These are phyloP conservation scores for Solanum okadae DNA, from an alignment of 257 asterid species.

Conservation along the genomic window DNA sequence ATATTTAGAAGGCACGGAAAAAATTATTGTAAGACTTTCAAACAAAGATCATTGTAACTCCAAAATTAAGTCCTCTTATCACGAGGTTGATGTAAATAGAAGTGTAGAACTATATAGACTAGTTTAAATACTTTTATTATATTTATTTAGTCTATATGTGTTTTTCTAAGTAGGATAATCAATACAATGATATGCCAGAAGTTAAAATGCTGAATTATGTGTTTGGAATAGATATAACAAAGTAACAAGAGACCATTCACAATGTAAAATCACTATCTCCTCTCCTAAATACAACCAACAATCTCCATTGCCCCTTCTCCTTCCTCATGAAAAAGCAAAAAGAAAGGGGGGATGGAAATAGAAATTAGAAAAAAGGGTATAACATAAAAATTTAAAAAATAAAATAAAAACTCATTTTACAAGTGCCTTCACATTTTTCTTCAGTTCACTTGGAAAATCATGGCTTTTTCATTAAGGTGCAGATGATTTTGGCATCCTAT, in stretches of 20 bases:
- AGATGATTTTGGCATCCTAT: constrained; percentile 31
- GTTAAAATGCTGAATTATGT: neutral
- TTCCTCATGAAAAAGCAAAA: neutral
- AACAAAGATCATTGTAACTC: neutral
- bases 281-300: neutral
- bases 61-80: neutral
- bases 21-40: neutral
- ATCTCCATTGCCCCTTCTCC: neutral
- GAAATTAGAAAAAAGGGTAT: neutral
- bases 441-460: neutral
- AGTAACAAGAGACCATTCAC: neutral
- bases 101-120: neutral
- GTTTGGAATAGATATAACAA: neutral
- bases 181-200: neutral
- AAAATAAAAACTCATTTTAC: neutral
- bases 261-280: neutral
- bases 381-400: neutral
- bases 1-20: neutral
- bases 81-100: too few relatives aligned
- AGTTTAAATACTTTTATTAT: neutral
- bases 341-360: too few relatives aligned
- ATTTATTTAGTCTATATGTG: too few relatives aligned
- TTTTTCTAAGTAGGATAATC: neutral
- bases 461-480: neutral
- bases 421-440: neutral